A percentile compares a stretch with the other conserved stretches of the same genome.
Evolutionary conservation across 768 basidiomycete genomes (phyloP).

Genomic region (Boletus fagicola): DNA sequence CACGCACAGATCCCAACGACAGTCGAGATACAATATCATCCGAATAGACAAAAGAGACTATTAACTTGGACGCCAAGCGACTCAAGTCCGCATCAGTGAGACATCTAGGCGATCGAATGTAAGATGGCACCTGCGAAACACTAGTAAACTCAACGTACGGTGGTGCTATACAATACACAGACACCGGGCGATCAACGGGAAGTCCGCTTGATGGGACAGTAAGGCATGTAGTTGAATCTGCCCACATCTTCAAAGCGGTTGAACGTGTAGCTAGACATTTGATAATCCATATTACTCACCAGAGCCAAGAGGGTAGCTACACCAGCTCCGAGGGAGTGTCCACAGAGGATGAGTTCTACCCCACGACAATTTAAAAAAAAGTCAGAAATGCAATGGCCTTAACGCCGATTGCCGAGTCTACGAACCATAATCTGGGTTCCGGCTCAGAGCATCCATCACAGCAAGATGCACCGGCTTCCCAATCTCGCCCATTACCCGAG

Average conservation of each 20-base stretch:
- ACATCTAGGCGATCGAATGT: conserved; percentile 41
- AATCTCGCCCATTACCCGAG: conserved; percentile 70
- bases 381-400: background rate
- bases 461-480: conserved; percentile 78
- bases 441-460: conserved; percentile 63
- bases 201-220: conserved; percentile 68
- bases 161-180: conserved; percentile 77
- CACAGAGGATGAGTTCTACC: conserved; percentile 70
- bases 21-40: conserved; percentile 79
- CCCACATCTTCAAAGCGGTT: conserved; percentile 66
- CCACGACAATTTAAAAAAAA: background rate
- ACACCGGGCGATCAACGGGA: conserved; percentile 61
- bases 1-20: conserved; percentile 73
- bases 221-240: conserved; percentile 73
- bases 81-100: conserved; percentile 60
- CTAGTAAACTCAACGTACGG: conserved; percentile 49
- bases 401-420: conserved; percentile 8
- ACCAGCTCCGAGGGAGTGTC: conserved; percentile 83
- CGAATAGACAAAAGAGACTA: conserved; percentile 79
- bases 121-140: background rate
- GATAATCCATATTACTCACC: conserved; percentile 39
- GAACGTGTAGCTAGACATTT: background rate
- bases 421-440: conserved; percentile 73
- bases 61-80: conserved; percentile 56
- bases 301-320: conserved; percentile 74